Evolutionary conservation across 768 basidiomycete species (phyloP).

Genomic region (Boletellus ananiceps): DNA sequence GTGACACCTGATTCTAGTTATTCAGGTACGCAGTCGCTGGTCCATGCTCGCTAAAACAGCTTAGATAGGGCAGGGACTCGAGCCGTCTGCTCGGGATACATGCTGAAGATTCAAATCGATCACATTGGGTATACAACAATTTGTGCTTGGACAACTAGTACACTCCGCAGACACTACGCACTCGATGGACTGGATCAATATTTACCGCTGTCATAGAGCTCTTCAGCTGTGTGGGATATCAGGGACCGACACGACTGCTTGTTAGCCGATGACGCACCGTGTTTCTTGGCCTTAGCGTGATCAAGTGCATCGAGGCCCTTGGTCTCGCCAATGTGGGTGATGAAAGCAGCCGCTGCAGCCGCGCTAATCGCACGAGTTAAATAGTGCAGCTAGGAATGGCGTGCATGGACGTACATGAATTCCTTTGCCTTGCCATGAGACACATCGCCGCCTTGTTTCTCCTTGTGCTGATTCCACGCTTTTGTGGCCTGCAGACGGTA

Average conservation of each 20-base stretch:
- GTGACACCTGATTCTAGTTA: no score
- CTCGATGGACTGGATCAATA: neutral
- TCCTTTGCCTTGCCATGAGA: conserved; percentile 57
- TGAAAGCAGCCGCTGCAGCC: conserved; percentile 49
- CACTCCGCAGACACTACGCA: neutral
- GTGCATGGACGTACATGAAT: conserved; percentile 34
- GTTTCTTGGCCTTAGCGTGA: conserved; percentile 37
- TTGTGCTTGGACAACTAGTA: neutral
- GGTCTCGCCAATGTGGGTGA: conserved; percentile 53
- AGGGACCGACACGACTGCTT: neutral
- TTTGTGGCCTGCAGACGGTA: conserved; percentile 48
- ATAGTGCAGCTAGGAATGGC: neutral
- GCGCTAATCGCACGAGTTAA: conserved; percentile 36
- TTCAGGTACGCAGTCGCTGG: no score
- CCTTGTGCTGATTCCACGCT: conserved; percentile 54
- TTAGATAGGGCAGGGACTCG: no score
- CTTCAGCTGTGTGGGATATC: conserved; percentile 10
- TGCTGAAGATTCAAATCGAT: neutral
- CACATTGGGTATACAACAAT: conserved; percentile 7
- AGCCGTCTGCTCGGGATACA: no score
- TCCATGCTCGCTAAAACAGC: no score
- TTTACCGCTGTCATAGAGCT: neutral
- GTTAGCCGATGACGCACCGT: conserved; percentile 22
- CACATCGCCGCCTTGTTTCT: conserved; percentile 43
- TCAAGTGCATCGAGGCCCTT: conserved; percentile 52